phyloP scores from a whole-genome alignment of 257 asterid species.

The Solanum dulcamara region DNA sequence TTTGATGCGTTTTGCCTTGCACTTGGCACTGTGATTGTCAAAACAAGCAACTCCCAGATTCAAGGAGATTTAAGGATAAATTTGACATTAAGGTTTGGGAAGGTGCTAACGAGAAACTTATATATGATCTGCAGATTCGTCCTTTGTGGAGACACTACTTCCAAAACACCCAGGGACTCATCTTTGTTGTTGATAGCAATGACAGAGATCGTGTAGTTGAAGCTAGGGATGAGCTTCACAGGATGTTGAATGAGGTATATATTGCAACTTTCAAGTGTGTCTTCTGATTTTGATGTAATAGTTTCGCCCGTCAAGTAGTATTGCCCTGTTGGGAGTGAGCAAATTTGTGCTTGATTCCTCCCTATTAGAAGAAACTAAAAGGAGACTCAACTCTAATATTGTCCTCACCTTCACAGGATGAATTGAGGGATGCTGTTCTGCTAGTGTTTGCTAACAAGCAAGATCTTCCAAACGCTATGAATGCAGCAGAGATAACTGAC shows the following conservation, averaged over 20 bases:
- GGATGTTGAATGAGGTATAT: not conserved
- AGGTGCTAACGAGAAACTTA: not conserved
- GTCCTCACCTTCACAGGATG: not conserved
- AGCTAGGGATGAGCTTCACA: not conserved
- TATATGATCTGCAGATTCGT: not conserved
- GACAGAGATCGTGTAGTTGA: not conserved
- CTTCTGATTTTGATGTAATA: not conserved
- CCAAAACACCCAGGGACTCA: not conserved
- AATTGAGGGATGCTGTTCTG: slow-evolving; percentile 2
- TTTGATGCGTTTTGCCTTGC: not conserved
- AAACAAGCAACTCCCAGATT: not conserved
- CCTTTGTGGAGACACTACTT: not conserved
- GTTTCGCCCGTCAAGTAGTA: not conserved
- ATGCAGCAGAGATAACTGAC: no score
- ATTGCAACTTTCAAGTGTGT: not conserved
- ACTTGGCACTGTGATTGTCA: not conserved
- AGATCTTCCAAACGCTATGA: not conserved
- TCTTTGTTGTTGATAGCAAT: not conserved
- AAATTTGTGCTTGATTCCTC: not conserved
- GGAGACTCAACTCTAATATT: not conserved
- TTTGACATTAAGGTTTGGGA: not conserved
- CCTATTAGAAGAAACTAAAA: not conserved
- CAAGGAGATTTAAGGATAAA: not conserved
- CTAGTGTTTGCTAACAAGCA: not conserved
- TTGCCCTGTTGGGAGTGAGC: not conserved